A percentile compares a stretch with the other conserved stretches of the same genome.
phyloP scores from a whole-genome alignment of 495 filamentous ascomycete genomes.

The Penicillium lagena region DNA sequence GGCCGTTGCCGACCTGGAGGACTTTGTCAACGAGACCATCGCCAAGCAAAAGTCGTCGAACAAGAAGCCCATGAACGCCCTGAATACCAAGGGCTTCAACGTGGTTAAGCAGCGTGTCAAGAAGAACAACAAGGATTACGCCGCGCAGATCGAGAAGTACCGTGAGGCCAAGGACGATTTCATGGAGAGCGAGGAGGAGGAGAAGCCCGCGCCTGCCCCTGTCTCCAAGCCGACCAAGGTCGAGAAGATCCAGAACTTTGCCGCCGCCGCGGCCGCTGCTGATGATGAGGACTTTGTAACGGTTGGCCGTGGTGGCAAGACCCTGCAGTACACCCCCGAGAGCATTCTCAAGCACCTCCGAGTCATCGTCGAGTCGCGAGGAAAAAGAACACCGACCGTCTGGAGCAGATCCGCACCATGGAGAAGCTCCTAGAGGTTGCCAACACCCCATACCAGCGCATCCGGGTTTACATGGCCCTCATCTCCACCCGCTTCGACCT shows the following conservation, averaged over 20 bases:
- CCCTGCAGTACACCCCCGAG: constrained; percentile 86
- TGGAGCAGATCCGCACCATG: constrained; percentile 94
- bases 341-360: constrained; percentile 96
- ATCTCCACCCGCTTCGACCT: constrained; percentile 95
- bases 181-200: constrained; percentile 79
- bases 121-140: constrained; percentile 96
- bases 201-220: constrained; percentile 35
- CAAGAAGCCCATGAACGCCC: constrained; percentile 94
- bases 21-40: constrained; percentile 88
- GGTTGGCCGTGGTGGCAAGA: constrained; percentile 80
- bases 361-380: constrained; percentile 87
- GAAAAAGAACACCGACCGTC: constrained; percentile 97
- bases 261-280: constrained; percentile 39
- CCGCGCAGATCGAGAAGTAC: constrained; percentile 80
- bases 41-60: constrained; percentile 91
- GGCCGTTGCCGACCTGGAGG: constrained; percentile 88
- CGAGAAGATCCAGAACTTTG: constrained; percentile 34
- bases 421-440: constrained; percentile 90
- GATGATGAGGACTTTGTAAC: constrained; percentile 83
- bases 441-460: constrained; percentile 84
- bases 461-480: constrained; percentile 85
- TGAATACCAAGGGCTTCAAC: constrained; percentile 88
- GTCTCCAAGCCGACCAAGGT: constrained; percentile 34
- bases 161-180: constrained; percentile 75
- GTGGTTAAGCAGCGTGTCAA: constrained; percentile 94